Evolutionary conservation across 441 rosid genomes (phyloP), one percentile per base, ranked within the genome.

Genomic region (Aleurites moluccanus): DNA sequence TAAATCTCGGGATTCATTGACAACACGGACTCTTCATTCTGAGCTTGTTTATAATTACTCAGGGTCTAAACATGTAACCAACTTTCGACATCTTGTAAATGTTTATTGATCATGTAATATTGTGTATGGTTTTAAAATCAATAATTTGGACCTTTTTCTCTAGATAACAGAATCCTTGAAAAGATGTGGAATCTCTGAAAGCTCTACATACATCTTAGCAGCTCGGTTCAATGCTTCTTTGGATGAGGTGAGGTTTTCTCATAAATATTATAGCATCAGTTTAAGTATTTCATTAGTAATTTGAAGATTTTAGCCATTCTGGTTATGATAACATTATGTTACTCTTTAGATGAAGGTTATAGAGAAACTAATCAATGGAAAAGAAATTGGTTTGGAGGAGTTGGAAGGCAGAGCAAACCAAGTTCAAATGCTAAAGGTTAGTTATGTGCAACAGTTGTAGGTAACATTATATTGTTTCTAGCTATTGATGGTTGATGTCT

Each of bases 111-210:
- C 49, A 53, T 70, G 38, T 10, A 28, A 45, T 56, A 74, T 40
- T 40, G 23, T 53, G 53, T 21, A 15, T 15, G 28, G 28, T 53
- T 71, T 53, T 67, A 28, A 21, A 64, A 63, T 40, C 44, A 45
- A 23, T 47, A 40, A 6, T 59, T 45, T 59, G 69, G 5, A 66
- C 64, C 69, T 40, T 78, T 75, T 42, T 78, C 73, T 60, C 33
- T 77, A 91, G 98, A 93, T 96, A 75, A 87, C 96, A 21, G 98
- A 96, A 73, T 93, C 99, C 28, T 78, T 96, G 79, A 92, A 92
- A 86, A 85, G 97, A 83, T 96, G 90, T 69, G 98, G 97, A 71
- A 93, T 92, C 64, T 88, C 97, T 0, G 92, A 90, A 23, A 85
- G 28, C 83, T 61, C 93, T n/a, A 87, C 87, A 13, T 93, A 86